Evolutionary conservation across 2,329 filamentous ascomycete genomes (phyloP).

Genomic region (Tolypocladium sp.): DNA sequence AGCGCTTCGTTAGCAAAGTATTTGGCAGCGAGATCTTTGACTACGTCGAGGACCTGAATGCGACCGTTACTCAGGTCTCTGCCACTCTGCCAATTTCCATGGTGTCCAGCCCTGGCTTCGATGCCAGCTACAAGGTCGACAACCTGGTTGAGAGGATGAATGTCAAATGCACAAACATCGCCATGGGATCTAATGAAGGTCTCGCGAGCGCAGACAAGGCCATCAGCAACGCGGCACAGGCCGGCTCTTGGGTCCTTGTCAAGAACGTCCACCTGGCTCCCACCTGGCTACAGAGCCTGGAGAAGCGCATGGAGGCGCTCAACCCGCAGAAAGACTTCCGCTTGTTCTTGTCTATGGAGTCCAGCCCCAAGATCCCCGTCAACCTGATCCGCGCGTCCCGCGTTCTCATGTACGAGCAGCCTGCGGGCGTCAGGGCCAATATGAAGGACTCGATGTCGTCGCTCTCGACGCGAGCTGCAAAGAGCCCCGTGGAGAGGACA

Average conservation of each 20-base stretch:
- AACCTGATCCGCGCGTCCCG: slow-evolving; percentile 88
- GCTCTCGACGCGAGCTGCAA: slow-evolving; percentile 64
- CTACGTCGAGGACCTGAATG: slow-evolving; percentile 73
- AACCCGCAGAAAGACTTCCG: slow-evolving; percentile 91
- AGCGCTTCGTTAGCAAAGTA: slow-evolving; percentile 79
- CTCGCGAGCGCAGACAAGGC: slow-evolving; percentile 90
- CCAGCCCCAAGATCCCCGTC: slow-evolving; percentile 91
- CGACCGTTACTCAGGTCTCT: slow-evolving; percentile 76
- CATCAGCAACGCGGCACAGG: slow-evolving; percentile 82
- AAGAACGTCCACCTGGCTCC: slow-evolving; percentile 98
- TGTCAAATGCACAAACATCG: slow-evolving; percentile 87
- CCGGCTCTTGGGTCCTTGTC: slow-evolving; percentile 91
- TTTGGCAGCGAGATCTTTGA: slow-evolving; percentile 81
- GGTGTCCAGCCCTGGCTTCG: slow-evolving; percentile 91
- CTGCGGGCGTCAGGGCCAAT: slow-evolving; percentile 89
- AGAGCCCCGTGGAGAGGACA: slow-evolving; percentile 82
- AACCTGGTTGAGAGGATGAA: slow-evolving; percentile 78
- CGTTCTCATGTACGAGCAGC: slow-evolving; percentile 96
- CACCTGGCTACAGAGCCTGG: slow-evolving; percentile 91
- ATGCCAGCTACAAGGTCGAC: slow-evolving; percentile 98
- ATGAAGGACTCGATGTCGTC: slow-evolving; percentile 96
- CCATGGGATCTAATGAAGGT: slow-evolving; percentile 97
- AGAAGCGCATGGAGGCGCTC: slow-evolving; percentile 92
- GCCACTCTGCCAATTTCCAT: slow-evolving; percentile 81
- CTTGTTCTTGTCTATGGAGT: slow-evolving; percentile 96